Base-by-base conservation (phyloP, 257 asterid species). In the Salvia hispanica region DNA sequence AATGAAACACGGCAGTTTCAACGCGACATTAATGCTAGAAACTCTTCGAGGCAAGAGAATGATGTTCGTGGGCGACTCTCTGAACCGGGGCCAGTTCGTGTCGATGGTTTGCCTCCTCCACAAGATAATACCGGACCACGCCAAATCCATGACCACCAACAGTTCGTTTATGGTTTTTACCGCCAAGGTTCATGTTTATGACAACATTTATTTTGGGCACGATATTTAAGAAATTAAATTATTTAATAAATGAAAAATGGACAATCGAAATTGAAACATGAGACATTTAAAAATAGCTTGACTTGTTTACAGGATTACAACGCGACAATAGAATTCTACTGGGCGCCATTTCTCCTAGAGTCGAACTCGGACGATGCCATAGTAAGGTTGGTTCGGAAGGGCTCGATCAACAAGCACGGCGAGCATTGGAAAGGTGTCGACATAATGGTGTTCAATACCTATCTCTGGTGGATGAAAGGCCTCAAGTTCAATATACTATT, bases 11-110 rank as follows among this genome's bases (percentile, higher is more conserved):
- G 21, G 60, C 86, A 91, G 96, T 57, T 91, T 85, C 79, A 89
- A 91, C 59, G 89, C 92, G 3, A 82, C 90, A 34, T 33, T 84
- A 40, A 78, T 91, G 94, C 80, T 91, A 2, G 96, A 91, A 77
- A 77, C 70, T 5, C 91, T 91, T 21, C 74, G 95, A 34, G 88
- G 84, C 67, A 94, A 86, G 83, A 75, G 92, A 70, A 84, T 90
- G 95, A 67, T 94, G 90, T 91, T 86, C 61, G 95, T 91, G 2
- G 97, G 99, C 0, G 99, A 94, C 77, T 94, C 99, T 25, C 77
- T 94, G 3, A 94, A 94, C 46, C 80, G 95, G 4, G 97, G 97
- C 0, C 97, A 93, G 25, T 93, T 71, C 69, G 88, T 87, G 6
- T 93, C 99, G 62, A 82, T 90, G 95, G 80, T 90, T 12, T 90